These are phyloP conservation scores for Cryptococcus hybrid DNA, from an alignment of 1,284 basidiomycete species.

Conservation along the genomic window DNA sequence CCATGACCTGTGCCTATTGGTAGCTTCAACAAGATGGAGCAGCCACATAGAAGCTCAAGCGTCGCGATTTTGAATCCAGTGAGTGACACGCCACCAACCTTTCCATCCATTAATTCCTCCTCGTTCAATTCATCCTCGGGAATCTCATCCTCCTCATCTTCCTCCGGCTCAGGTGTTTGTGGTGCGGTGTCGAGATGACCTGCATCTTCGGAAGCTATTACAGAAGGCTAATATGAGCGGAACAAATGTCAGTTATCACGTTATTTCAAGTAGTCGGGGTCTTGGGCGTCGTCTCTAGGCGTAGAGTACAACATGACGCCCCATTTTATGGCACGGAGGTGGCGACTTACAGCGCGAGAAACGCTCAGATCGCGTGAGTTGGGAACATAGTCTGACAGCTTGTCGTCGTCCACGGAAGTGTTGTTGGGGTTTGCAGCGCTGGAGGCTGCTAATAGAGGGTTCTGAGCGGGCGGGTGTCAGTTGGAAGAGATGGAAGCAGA, in stretches of 20 bases:
- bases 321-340: no score
- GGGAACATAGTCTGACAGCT: conserved; percentile 48
- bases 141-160: conserved; percentile 32
- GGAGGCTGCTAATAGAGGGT: conserved; percentile 44
- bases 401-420: conserved; percentile 39
- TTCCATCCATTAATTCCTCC: conserved; percentile 28
- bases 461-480: conserved; percentile 18
- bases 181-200: conserved; percentile 43
- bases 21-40: no score
- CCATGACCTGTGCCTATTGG: background rate
- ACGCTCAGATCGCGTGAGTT: conserved; percentile 44
- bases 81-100: conserved; percentile 11
- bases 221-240: conserved; percentile 31
- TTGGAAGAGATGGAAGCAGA: background rate
- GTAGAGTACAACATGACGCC: no score
- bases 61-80: no score
- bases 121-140: conserved; percentile 37
- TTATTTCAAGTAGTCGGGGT: no score
- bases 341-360: conserved; percentile 40
- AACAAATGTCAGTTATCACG: background rate
- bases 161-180: conserved; percentile 26
- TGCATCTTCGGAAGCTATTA: conserved; percentile 35
- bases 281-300: no score
- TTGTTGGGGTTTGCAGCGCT: conserved; percentile 25
- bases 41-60: no score